Conservation (phyloP, 192 early-diverging fungal species). For the Jimgerdemannia flammicorona region DNA sequence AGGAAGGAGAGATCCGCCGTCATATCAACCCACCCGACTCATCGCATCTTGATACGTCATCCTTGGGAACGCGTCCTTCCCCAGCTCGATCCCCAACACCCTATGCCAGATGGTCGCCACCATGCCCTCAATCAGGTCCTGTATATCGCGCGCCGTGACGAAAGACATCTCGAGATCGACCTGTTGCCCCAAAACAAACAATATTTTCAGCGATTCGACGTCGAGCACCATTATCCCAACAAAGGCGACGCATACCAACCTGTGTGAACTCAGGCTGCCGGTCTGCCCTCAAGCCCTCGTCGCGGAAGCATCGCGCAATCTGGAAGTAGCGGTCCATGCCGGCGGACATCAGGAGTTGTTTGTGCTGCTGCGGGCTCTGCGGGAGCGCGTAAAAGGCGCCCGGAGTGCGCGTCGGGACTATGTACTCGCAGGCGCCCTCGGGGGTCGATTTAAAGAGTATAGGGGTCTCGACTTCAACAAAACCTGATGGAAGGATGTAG, state of each 20-base stretch:
- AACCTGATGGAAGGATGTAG: conserved; percentile 39
- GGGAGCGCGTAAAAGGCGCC: conserved; percentile 84
- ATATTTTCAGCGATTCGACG: no score
- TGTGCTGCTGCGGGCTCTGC: conserved; percentile 92
- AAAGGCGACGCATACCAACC: conserved; percentile 32
- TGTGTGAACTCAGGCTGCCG: conserved; percentile 95
- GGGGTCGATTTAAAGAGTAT: conserved; percentile 88
- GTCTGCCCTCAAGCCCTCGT: conserved; percentile 84
- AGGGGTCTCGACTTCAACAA: conserved; percentile 93
- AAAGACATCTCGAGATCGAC: conserved; percentile 92
- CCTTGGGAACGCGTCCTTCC: conserved; percentile 51
- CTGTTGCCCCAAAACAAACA: conserved; percentile 22
- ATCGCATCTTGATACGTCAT: conserved; percentile 87
- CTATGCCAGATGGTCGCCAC: conserved; percentile 62
- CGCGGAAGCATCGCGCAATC: conserved; percentile 88
- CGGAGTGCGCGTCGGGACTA: conserved; percentile 81
- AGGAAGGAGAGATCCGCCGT: background rate
- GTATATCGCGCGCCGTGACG: conserved; percentile 67
- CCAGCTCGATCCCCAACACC: conserved; percentile 48
- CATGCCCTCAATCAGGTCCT: conserved; percentile 67
- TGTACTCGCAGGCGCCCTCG: conserved; percentile 89
- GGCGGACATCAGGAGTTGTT: conserved; percentile 89
- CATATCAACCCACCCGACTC: conserved; percentile 36
- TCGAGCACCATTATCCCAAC: background rate
- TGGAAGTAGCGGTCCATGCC: conserved; percentile 92